A percentile compares a stretch with the other conserved stretches of the same genome.
Evolutionary conservation across 2,329 filamentous ascomycete species (phyloP).

Genomic region (Paecilomyces sp.): DNA sequence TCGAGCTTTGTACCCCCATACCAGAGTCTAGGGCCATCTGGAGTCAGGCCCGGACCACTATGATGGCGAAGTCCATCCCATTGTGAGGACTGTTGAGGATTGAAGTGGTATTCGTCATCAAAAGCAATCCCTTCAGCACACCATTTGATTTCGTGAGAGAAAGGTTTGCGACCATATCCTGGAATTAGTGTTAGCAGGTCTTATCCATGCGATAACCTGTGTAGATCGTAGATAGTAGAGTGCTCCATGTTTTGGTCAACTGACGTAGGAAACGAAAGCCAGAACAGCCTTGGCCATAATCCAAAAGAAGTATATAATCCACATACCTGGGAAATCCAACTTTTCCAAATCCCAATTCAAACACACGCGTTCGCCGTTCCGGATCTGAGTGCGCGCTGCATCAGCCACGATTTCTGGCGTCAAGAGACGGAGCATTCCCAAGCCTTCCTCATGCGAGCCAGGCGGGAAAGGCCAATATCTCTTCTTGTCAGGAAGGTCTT

Average conservation of each 20-base stretch:
- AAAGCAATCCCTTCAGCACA: conserved; percentile 36
- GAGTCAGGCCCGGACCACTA: conserved; percentile 34
- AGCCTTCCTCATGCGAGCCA: conserved; percentile 45
- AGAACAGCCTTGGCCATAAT: not conserved
- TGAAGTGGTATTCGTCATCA: conserved; percentile 48
- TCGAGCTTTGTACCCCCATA: conserved; percentile 29
- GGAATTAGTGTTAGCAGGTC: not conserved
- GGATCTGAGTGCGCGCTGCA: conserved; percentile 46
- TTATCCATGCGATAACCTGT: not conserved
- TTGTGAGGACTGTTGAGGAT: conserved; percentile 48
- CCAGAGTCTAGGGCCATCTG: conserved; percentile 20
- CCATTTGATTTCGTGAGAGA: conserved; percentile 47
- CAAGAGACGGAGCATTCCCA: conserved; percentile 47
- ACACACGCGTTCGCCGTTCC: conserved; percentile 46
- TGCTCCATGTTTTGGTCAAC: not conserved
- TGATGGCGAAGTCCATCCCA: conserved; percentile 50
- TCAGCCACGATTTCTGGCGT: conserved; percentile 47
- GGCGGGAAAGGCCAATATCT: conserved; percentile 43
- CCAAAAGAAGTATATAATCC: not conserved
- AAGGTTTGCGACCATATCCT: conserved; percentile 46
- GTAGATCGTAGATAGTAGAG: not conserved
- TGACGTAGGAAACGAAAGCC: not conserved
- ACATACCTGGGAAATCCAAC: conserved; percentile 37
- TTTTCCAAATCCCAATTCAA: conserved; percentile 53
- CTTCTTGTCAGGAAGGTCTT: conserved; percentile 42